A percentile compares a stretch with the other conserved stretches of the same genome.
phyloP scores from a whole-genome alignment of 2,329 filamentous ascomycete species.

The Pseudogymnoascus sp. region DNA sequence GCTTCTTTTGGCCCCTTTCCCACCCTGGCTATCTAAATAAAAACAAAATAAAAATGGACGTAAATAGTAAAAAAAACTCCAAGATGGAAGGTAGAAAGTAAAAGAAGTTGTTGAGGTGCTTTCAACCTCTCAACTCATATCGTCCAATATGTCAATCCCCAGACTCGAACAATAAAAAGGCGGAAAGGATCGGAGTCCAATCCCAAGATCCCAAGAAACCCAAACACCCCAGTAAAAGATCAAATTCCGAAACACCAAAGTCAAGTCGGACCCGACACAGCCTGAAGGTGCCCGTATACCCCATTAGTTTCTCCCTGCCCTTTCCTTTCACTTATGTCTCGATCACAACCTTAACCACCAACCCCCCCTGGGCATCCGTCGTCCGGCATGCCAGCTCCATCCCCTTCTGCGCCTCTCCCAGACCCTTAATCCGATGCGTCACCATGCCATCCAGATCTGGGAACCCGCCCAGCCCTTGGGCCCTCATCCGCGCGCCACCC shows the following conservation, averaged over 20 bases:
- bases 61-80: not conserved
- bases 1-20: not conserved
- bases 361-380: constrained; percentile 54
- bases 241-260: not conserved
- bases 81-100: not conserved
- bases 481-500: constrained; percentile 54
- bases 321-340: not conserved
- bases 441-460: constrained; percentile 56
- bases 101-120: not conserved
- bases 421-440: constrained; percentile 73
- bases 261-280: not conserved
- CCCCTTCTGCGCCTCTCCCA: constrained; percentile 75
- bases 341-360: constrained; percentile 1
- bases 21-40: not conserved
- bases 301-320: not conserved
- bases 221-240: not conserved
- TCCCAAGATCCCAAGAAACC: not conserved
- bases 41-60: not conserved
- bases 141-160: not conserved
- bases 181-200: not conserved
- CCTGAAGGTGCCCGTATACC: not conserved
- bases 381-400: constrained; percentile 66
- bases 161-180: not conserved
- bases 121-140: not conserved
- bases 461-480: constrained; percentile 74